Percentiles rank a stretch among this genome's conserved stretches.
Conservation (phyloP, 805 yeast genomes). For the Myxozyma geophila region DNA sequence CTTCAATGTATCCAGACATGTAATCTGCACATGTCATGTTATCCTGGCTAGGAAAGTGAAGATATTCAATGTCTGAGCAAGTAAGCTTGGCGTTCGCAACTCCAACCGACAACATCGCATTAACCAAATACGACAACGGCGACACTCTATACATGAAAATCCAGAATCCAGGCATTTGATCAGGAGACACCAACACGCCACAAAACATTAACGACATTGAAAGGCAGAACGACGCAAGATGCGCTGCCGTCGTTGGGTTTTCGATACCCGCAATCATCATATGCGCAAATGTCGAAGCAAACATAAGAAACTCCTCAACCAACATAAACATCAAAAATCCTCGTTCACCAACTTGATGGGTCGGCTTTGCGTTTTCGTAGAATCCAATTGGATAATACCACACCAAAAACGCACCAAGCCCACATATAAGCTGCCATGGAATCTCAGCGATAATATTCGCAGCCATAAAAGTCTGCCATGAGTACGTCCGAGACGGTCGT, state of each 20-base stretch:
- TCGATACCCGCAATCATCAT: conserved; percentile 46
- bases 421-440: conserved; percentile 64
- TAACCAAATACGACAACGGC: conserved; percentile 71
- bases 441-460: conserved; percentile 69
- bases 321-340: conserved; percentile 50
- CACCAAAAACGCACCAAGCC: conserved; percentile 60
- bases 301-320: conserved; percentile 40
- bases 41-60: conserved; percentile 60
- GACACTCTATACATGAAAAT: conserved; percentile 79
- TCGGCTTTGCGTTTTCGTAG: conserved; percentile 56
- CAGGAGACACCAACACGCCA: conserved; percentile 65
- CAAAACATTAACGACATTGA: conserved; percentile 66
- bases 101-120: conserved; percentile 55
- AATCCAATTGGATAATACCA: conserved; percentile 64
- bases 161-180: conserved; percentile 80
- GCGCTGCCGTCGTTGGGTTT: conserved; percentile 37
- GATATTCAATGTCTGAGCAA: conserved; percentile 57
- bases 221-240: conserved; percentile 48
- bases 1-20: conserved; percentile 51
- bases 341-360: conserved; percentile 52
- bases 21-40: conserved; percentile 63
- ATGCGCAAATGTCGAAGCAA: conserved; percentile 62
- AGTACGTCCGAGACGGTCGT: conserved; percentile 70
- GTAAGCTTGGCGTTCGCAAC: conserved; percentile 57
- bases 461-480: conserved; percentile 65